Percentiles rank a stretch among this genome's conserved stretches.
phyloP scores from a whole-genome alignment of 2,329 filamentous ascomycete genomes.

The Colletotrichum liriopes region DNA sequence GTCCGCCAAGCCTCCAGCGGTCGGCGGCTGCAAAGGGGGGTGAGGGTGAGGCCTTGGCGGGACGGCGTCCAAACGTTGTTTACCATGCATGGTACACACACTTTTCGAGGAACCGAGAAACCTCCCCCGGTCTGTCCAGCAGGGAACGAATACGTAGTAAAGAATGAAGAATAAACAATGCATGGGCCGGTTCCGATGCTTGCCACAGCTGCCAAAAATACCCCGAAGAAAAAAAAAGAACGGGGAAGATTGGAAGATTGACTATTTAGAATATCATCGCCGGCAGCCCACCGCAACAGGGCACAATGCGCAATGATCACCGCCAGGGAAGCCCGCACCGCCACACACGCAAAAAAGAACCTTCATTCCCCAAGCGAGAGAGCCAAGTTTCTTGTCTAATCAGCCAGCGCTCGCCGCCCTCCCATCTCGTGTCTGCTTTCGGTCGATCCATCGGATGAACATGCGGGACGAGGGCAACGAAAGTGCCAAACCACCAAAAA shows the following conservation, averaged over 20 bases:
- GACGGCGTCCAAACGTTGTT: too few relatives aligned
- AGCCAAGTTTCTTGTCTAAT: neutral
- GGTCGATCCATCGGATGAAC: neutral
- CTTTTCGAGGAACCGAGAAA: too few relatives aligned
- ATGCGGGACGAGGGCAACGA: neutral
- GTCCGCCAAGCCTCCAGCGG: neutral
- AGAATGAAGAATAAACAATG: too few relatives aligned
- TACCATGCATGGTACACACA: too few relatives aligned
- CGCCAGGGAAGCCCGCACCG: neutral
- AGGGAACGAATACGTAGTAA: too few relatives aligned
- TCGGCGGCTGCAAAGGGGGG: neutral
- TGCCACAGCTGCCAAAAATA: conserved; percentile 1
- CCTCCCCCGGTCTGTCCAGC: too few relatives aligned
- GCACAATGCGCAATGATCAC: neutral
- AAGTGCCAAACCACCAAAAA: neutral
- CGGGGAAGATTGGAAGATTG: neutral
- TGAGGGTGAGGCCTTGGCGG: neutral
- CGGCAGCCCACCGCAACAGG: neutral
- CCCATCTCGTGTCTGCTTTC: neutral
- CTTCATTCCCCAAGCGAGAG: neutral
- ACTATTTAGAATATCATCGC: neutral
- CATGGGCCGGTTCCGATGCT: too few relatives aligned
- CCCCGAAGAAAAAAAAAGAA: neutral
- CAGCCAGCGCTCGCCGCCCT: neutral
- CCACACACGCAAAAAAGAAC: neutral